Conservation (phyloP, 805 yeast genomes). For the Ogataea sp. region DNA sequence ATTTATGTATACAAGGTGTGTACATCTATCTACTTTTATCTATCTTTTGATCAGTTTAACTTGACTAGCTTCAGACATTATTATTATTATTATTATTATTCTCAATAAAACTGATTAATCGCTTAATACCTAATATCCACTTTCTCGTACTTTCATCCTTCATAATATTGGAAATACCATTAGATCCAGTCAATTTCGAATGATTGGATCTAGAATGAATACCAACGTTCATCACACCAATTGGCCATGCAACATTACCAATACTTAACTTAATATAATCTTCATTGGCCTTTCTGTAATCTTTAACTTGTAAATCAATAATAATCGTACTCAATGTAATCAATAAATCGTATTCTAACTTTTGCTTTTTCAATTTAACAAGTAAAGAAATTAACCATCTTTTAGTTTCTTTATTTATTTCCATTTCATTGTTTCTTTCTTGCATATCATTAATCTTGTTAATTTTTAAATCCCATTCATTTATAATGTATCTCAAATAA, state of each 20-base stretch:
- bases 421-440: slow-evolving; percentile 11
- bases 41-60: no score
- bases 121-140: slow-evolving; percentile 71
- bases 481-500: slow-evolving; percentile 35
- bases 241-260: slow-evolving; percentile 91
- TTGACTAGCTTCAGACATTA: no score
- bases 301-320: slow-evolving; percentile 47
- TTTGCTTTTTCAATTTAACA: slow-evolving; percentile 40
- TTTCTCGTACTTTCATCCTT: slow-evolving; percentile 63
- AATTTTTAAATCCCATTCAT: slow-evolving; percentile 26
- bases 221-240: slow-evolving; percentile 73
- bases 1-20: no score
- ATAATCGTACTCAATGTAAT: slow-evolving; percentile 45
- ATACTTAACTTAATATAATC: slow-evolving; percentile 68
- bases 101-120: slow-evolving; percentile 56
- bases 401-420: slow-evolving; percentile 37
- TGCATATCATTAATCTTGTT: slow-evolving; percentile 6
- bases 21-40: no score
- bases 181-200: slow-evolving; percentile 44
- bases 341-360: slow-evolving; percentile 32
- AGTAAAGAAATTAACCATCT: slow-evolving; percentile 42
- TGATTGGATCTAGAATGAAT: slow-evolving; percentile 70
- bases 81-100: slow-evolving; percentile 2
- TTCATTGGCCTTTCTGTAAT: slow-evolving; percentile 50
- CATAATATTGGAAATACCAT: slow-evolving; percentile 61